These are phyloP conservation scores for Suhomyces panamericanus DNA, from an alignment of 1,139 yeast species.

Conservation along the genomic window DNA sequence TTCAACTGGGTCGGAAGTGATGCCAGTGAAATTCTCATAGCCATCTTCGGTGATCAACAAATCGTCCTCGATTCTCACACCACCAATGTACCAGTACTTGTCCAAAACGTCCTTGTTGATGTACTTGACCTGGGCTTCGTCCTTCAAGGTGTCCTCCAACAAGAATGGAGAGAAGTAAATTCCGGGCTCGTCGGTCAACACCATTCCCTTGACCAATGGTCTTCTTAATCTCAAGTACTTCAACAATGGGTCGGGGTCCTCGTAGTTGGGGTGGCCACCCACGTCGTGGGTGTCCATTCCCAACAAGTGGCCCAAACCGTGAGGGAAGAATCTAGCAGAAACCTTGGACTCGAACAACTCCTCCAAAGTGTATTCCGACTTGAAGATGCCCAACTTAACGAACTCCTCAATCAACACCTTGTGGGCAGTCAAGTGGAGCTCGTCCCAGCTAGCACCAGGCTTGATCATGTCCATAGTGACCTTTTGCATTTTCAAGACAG, in stretches of 20 bases:
- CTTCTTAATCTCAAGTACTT: constrained; percentile 81
- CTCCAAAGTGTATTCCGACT: constrained; percentile 54
- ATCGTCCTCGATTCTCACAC: constrained; percentile 95
- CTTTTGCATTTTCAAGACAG: constrained; percentile 83
- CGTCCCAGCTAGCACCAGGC: constrained; percentile 88
- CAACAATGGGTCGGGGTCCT: constrained; percentile 75
- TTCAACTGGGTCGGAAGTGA: constrained; percentile 83
- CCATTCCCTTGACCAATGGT: constrained; percentile 71
- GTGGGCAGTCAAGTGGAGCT: constrained; percentile 78
- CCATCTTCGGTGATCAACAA: constrained; percentile 76
- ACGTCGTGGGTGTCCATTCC: constrained; percentile 98
- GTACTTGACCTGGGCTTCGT: constrained; percentile 57
- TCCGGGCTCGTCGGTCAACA: constrained; percentile 94
- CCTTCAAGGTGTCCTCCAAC: constrained; percentile 62
- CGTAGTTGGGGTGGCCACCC: constrained; percentile 83
- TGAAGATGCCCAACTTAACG: constrained; percentile 74
- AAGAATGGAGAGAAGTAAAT: constrained; percentile 84
- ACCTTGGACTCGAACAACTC: constrained; percentile 71
- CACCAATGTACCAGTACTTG: constrained; percentile 85
- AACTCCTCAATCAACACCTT: constrained; percentile 71
- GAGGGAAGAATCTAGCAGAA: constrained; percentile 85
- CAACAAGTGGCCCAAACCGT: constrained; percentile 89
- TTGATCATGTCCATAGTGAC: constrained; percentile 66
- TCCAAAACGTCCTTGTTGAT: constrained; percentile 67
- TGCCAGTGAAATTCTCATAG: constrained; percentile 73